These are phyloP conservation scores for Geopyxis carbonaria DNA, from an alignment of 495 filamentous ascomycete genomes.

Conservation along the genomic window DNA sequence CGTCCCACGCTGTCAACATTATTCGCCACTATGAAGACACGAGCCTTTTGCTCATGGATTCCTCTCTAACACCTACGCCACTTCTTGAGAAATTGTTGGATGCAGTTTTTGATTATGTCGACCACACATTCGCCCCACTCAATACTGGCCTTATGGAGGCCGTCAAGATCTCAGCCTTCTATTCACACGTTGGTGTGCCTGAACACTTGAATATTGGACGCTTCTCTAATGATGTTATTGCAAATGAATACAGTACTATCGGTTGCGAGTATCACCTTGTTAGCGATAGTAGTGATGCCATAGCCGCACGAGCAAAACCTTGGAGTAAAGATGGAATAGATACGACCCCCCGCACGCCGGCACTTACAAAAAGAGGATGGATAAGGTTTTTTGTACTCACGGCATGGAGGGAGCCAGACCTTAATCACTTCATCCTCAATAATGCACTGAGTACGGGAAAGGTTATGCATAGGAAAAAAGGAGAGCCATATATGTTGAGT, in stretches of 20 bases:
- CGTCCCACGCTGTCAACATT: conserved; percentile 4
- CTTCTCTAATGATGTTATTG: not conserved
- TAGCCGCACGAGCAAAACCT: conserved; percentile 1
- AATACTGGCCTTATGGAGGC: conserved; percentile 1
- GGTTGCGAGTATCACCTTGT: conserved; percentile 3
- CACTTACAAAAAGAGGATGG: conserved; percentile 2
- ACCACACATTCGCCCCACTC: conserved; percentile 4
- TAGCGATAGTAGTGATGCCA: not conserved
- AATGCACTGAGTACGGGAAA: conserved; percentile 3
- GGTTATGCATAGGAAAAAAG: conserved; percentile 1
- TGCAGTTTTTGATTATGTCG: conserved; percentile 9
- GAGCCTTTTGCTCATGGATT: not conserved
- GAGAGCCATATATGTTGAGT: conserved; percentile 1
- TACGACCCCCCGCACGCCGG: conserved; percentile 4
- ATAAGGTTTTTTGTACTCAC: conserved; percentile 6
- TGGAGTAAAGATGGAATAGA: conserved; percentile 3
- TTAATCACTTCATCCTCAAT: not conserved
- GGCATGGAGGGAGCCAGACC: conserved; percentile 1
- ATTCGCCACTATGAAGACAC: conserved; percentile 1
- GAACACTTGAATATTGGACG: not conserved
- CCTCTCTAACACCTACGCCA: not conserved
- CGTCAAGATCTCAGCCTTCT: not conserved
- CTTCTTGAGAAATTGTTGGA: conserved; percentile 4
- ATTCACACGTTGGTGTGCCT: not conserved
- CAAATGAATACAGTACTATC: not conserved